phyloP scores from a whole-genome alignment of 306 rosid genomes.

The Citrullus mucosospermus region DNA sequence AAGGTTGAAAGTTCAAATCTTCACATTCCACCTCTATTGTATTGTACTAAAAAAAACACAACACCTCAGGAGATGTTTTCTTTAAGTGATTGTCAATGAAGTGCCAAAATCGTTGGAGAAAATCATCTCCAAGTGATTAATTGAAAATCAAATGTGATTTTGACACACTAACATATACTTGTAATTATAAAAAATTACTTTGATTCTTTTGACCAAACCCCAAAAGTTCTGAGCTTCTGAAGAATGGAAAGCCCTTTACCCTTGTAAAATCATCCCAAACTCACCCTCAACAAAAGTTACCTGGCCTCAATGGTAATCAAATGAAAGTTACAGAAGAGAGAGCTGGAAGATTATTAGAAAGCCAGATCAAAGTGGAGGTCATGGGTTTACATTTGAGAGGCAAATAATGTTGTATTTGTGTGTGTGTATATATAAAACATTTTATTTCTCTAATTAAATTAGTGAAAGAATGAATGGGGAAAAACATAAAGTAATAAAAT shows the following conservation, averaged over 20 bases:
- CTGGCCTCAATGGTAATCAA: not conserved
- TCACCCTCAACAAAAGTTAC: not conserved
- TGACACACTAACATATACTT: no score
- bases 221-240: not conserved
- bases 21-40: no score
- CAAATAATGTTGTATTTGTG: not conserved
- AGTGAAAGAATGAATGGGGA: not conserved
- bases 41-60: no score
- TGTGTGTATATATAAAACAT: not conserved
- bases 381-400: not conserved
- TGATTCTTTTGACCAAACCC: not conserved
- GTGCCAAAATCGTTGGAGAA: no score
- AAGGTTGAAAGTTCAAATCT: no score
- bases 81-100: no score
- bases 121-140: no score
- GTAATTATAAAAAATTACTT: not conserved
- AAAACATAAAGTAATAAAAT: not conserved
- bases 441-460: not conserved
- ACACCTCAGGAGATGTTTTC: no score
- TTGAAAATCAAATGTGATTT: no score
- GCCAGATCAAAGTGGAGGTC: not conserved
- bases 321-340: not conserved
- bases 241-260: not conserved
- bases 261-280: not conserved
- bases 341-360: not conserved